Evolutionary conservation across 306 rosid species (phyloP).

Genomic region (Argentina anserina): DNA sequence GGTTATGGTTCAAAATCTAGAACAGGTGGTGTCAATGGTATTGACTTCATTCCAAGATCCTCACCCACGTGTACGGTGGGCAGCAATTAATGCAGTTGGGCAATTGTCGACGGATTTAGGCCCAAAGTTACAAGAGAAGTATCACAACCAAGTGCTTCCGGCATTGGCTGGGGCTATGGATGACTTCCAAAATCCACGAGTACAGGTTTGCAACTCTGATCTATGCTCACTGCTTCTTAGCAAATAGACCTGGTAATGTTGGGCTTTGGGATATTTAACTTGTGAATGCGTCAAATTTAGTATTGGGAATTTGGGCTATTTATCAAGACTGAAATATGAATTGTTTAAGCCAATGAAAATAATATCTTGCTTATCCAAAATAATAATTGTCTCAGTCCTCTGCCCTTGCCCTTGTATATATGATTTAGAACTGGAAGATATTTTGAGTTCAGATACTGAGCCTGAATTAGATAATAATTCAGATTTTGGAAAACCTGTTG

Average conservation of each 20-base stretch:
- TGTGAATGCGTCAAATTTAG: not conserved
- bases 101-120: slow-evolving; percentile 78
- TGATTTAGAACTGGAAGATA: not conserved
- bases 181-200: slow-evolving; percentile 71
- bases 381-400: not conserved
- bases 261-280: no score
- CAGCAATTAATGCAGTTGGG: slow-evolving; percentile 75
- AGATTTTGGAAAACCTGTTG: not conserved
- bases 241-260: no score
- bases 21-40: slow-evolving; percentile 61
- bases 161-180: slow-evolving; percentile 73
- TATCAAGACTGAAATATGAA: not conserved
- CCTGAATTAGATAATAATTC: not conserved
- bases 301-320: not conserved
- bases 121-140: slow-evolving; percentile 58
- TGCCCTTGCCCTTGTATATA: not conserved
- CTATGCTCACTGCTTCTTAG: no score
- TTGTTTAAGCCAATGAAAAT: not conserved
- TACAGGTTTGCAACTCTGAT: slow-evolving; percentile 49
- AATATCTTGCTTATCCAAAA: not conserved
- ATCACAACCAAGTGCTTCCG: slow-evolving; percentile 54
- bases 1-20: slow-evolving; percentile 66
- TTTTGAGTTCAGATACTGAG: not conserved
- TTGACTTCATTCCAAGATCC: slow-evolving; percentile 51
- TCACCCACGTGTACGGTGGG: slow-evolving; percentile 75